Percentiles rank a stretch among this genome's conserved stretches.
Evolutionary conservation across 306 rosid genomes (phyloP).

Genomic region (Ormosia emarginata): DNA sequence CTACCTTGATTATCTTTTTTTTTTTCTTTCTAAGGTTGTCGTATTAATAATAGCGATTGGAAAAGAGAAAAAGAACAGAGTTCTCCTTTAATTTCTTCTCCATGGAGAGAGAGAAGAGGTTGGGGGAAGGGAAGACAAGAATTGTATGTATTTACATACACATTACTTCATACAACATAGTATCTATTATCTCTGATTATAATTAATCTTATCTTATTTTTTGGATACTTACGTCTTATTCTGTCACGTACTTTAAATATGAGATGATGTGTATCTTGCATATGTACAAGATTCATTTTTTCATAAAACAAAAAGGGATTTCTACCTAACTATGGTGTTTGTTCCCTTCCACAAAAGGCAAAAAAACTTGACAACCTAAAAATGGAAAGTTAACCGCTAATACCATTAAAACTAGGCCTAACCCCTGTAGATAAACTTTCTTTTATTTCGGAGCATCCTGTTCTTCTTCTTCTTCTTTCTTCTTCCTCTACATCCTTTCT

Average conservation of each 20-base stretch:
- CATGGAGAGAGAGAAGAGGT: not conserved
- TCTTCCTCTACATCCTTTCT: not conserved
- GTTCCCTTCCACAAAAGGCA: slow-evolving; percentile 48
- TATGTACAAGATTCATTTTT: not conserved
- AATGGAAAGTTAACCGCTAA: slow-evolving; percentile 27
- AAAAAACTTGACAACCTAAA: slow-evolving; percentile 30
- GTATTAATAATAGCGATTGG: slow-evolving; percentile 28
- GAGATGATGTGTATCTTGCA: not conserved
- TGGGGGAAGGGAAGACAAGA: not conserved
- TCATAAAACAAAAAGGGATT: slow-evolving; percentile 6
- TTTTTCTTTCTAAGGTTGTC: slow-evolving; percentile 14
- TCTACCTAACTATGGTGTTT: slow-evolving; percentile 39
- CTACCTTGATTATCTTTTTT: not conserved
- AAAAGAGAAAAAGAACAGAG: slow-evolving; percentile 10
- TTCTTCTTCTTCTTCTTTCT: not conserved
- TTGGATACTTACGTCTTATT: too few relatives aligned
- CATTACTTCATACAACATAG: too few relatives aligned
- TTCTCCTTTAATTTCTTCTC: slow-evolving; percentile 12
- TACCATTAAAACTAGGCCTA: slow-evolving; percentile 9
- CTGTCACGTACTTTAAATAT: too few relatives aligned
- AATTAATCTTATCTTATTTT: too few relatives aligned
- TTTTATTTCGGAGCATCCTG: not conserved
- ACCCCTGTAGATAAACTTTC: not conserved
- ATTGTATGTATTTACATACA: too few relatives aligned
- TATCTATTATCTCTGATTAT: too few relatives aligned